Evolutionary conservation across 1,284 basidiomycete species (phyloP).

Genomic region (Cryptococcus sp.): DNA sequence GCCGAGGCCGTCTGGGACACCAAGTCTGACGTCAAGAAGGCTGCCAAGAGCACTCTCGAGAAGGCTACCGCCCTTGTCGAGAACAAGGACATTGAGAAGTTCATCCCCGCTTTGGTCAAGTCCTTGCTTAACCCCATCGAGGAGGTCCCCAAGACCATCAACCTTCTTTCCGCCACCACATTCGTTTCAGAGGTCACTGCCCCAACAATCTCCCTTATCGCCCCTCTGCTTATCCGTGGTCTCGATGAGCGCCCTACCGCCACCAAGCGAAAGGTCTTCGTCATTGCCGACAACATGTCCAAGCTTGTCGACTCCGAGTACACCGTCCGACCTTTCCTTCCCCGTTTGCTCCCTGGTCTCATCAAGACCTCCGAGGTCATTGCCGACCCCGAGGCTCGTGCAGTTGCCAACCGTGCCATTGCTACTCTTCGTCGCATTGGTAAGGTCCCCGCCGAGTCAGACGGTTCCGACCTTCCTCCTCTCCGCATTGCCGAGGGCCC

Average conservation of each 20-base stretch:
- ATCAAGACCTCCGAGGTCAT: conserved; percentile 91
- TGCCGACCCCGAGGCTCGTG: conserved; percentile 93
- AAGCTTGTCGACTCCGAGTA: conserved; percentile 95
- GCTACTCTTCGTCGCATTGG: conserved; percentile 90
- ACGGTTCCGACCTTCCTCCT: conserved; percentile 86
- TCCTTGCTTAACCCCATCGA: conserved; percentile 98
- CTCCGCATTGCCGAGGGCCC: conserved; percentile 72
- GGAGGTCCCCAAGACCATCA: conserved; percentile 95
- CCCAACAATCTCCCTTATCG: conserved; percentile 98
- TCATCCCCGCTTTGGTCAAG: conserved; percentile 97
- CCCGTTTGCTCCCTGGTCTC: conserved; percentile 89
- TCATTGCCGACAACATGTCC: conserved; percentile 97
- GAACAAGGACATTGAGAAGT: conserved; percentile 92
- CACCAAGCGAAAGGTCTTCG: conserved; percentile 94
- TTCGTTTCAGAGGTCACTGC: conserved; percentile 99
- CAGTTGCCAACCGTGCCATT: conserved; percentile 84
- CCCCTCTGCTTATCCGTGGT: conserved; percentile 95
- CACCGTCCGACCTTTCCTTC: conserved; percentile 94
- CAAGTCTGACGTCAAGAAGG: conserved; percentile 99
- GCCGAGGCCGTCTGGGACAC: conserved; percentile 99
- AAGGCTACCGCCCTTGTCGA: conserved; percentile 91
- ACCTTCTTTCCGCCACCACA: conserved; percentile 96
- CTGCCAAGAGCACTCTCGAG: conserved; percentile 89
- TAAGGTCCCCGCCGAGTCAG: conserved; percentile 74
- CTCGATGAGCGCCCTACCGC: conserved; percentile 91